Conservation (phyloP, 805 yeast genomes). For the Torulaspora microellipsoides region DNA sequence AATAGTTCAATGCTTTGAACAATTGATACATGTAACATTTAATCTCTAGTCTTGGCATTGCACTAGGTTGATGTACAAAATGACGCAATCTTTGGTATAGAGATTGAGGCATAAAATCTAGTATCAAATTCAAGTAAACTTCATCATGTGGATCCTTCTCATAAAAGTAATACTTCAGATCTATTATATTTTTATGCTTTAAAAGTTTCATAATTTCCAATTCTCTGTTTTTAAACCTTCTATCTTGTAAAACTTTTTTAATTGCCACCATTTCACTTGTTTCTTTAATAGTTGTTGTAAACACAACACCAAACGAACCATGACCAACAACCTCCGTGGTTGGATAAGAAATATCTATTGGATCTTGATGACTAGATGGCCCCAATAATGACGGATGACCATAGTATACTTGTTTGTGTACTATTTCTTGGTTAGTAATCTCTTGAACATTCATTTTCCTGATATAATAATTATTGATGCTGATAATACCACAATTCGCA, state of each 20-base stretch:
- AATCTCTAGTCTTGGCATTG: slow-evolving; percentile 87
- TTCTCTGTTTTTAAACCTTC: slow-evolving; percentile 89
- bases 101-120: slow-evolving; percentile 95
- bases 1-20: slow-evolving; percentile 71
- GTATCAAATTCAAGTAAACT: slow-evolving; percentile 78
- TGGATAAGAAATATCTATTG: slow-evolving; percentile 35
- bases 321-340: slow-evolving; percentile 92
- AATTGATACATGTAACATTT: slow-evolving; percentile 78
- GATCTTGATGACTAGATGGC: slow-evolving; percentile 7
- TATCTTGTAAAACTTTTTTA: slow-evolving; percentile 94
- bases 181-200: slow-evolving; percentile 82
- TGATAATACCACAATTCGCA: not conserved
- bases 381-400: slow-evolving; percentile 12
- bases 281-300: slow-evolving; percentile 74
- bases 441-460: slow-evolving; percentile 17
- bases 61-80: slow-evolving; percentile 64
- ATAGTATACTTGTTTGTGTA: slow-evolving; percentile 30
- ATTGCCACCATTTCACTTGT: slow-evolving; percentile 82
- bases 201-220: slow-evolving; percentile 91
- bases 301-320: slow-evolving; percentile 99
- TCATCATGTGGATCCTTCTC: slow-evolving; percentile 54
- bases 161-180: slow-evolving; percentile 81
- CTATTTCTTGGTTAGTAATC: slow-evolving; percentile 25
- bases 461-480: no score
- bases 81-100: slow-evolving; percentile 85